Evolutionary conservation across 1,284 basidiomycete species (phyloP), one percentile per base, ranked within the genome.

Genomic region (Moesziomyces globuligerus): DNA sequence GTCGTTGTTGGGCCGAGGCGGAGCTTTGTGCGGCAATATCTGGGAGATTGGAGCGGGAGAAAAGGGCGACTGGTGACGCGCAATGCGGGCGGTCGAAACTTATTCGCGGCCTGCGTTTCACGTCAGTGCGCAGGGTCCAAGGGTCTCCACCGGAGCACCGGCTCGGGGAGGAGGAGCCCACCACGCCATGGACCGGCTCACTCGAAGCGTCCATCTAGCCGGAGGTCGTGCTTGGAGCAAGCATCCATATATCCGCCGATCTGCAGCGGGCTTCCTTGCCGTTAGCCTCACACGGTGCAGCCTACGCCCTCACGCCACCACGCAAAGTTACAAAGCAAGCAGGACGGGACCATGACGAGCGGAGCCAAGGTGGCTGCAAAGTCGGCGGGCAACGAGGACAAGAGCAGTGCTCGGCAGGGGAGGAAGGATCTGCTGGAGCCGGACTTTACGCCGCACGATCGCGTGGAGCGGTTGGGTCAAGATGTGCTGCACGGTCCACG

Each of bases 401-500:
- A 29, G 13, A 50, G 46, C 50, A 53, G 38, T 23, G 47, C 48
- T 3, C 62, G 56, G 3, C 28, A 43, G 17, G 55, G 62, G n/a
- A 53, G 75, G 3, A 57, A 32, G 6, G 70, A 73, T 17, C 54
- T 75, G 7, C 53, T 75, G 18, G n/a, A 47, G 17, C 73, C 66
- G 18, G 45, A 67, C 7, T 62, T 57, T 6, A 40, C 45, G 0
- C 73, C 75, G 6, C 64, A 70, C 32, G 29, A 46, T 0, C 43
- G 62, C 13, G 66, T 72, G 4, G 18, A 38, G 2, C 51, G 48
- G 13, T 53, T 77, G 18, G 75, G 75, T 3, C 29, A 48, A 7
- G 58, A 67, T 25, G 29, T 58, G 8, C 43, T 75, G 7, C 72
- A 77, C 29, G 75, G 75, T 1, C 75, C 75, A 1, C 10, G 44